phyloP scores from a whole-genome alignment of 2,329 filamentous ascomycete genomes.

The Fusarium bactridioides region DNA sequence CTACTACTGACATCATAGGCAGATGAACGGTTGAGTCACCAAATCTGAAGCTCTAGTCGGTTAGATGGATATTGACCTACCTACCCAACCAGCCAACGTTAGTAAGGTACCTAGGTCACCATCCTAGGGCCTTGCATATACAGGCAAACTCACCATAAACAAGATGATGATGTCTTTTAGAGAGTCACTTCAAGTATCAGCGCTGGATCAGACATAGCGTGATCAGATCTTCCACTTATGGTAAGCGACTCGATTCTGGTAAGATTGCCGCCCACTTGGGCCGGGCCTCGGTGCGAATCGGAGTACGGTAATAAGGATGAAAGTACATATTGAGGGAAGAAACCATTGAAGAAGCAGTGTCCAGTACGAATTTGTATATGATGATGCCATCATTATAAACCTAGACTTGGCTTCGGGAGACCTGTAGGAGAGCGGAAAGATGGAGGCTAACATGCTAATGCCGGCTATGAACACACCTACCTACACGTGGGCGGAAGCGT shows the following conservation, averaged over 20 bases:
- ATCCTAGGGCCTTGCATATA: neutral
- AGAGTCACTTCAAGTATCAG: neutral
- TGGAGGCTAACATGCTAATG: conserved; percentile 26
- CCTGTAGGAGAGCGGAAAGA: conserved; percentile 26
- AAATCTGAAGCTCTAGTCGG: neutral
- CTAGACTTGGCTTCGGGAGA: conserved; percentile 12
- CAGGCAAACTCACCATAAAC: neutral
- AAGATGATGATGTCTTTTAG: neutral
- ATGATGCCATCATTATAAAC: neutral
- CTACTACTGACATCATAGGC: conserved; percentile 21
- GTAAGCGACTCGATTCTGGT: conserved; percentile 5
- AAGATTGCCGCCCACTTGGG: conserved; percentile 19
- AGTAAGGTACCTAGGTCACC: neutral
- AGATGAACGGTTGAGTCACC: neutral
- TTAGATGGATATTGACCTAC: neutral
- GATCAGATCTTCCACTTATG: conserved; percentile 9
- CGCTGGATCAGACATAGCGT: neutral
- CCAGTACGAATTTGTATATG: neutral
- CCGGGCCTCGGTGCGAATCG: conserved; percentile 27
- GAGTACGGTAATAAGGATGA: neutral
- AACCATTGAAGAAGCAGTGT: neutral
- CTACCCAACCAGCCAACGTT: neutral
- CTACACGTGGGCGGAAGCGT: neutral
- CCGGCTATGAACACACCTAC: conserved; percentile 34
- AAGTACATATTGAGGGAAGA: neutral